Evolutionary conservation across 495 filamentous ascomycete species (phyloP), one percentile per base, ranked within the genome.

Genomic region (Penicillium ochrochloron): DNA sequence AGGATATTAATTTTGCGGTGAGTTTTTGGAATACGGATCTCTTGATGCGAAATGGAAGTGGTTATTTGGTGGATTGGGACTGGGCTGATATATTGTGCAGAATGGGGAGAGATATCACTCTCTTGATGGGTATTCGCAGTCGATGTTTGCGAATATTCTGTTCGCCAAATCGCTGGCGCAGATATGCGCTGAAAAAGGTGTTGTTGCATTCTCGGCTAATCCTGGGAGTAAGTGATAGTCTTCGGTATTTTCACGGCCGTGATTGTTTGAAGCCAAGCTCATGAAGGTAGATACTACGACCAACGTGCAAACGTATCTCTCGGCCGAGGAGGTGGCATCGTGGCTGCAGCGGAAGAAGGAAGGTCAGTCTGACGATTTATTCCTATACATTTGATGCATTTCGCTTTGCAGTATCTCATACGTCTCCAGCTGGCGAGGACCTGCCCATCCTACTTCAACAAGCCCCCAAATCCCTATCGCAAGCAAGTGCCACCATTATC

Each of bases 121-220:
- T 33, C 63, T 74, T 1, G 72, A 74, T 56, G 72, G 60, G 17
- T 72, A 65, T 35, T 59, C 69, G 4, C 69, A 74, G 42, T 72
- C 72, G 2, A 74, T 72, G 72, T 66, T 72, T 44, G 72, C 72
- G 23, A 68, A 70, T 51, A 66, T 74, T 58, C 19, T 66, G 62
- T 72, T 74, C 14, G 60, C 60, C 37, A 74, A 74, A 53, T 62
- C 55, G 34, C 44, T 74, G 12, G 67, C 69, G 25, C 56, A 52
- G 17, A 34, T 27, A 25, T 62, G 57, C 27, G 31, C n/a, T 11
- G 23, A 19, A 54, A 31, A 59, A 51, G 68, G 62, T 4, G 62
- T 72, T 33, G 35, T 57, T 14, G 67, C 67, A 0, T 72, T 74
- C 52, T 70, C 69, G 25, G 65, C 64, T 9, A 72, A 68, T 50